Conservation (phyloP, 495 filamentous ascomycete genomes). For the Lophium mytilinum region DNA sequence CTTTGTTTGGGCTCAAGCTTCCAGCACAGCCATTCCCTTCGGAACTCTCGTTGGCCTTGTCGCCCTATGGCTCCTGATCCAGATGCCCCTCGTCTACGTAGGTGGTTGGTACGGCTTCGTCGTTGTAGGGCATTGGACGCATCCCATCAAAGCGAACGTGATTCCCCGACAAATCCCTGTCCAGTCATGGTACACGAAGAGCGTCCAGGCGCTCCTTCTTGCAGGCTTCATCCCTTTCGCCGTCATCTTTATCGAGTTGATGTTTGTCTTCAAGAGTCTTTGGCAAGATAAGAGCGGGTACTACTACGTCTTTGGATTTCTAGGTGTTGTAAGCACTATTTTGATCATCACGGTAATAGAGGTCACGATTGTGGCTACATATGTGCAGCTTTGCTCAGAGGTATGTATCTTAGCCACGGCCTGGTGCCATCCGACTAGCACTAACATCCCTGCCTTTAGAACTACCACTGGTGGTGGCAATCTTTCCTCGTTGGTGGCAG, state of each 20-base stretch:
- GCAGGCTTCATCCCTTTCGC: conserved; percentile 85
- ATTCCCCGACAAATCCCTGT: conserved; percentile 68
- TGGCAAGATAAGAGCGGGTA: conserved; percentile 94
- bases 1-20: conserved; percentile 91
- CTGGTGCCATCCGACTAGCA: neutral
- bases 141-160: conserved; percentile 74
- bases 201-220: conserved; percentile 53
- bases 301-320: conserved; percentile 91
- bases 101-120: conserved; percentile 77
- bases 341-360: conserved; percentile 74
- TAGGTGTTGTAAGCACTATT: conserved; percentile 67
- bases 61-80: conserved; percentile 79
- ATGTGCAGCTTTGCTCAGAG: conserved; percentile 76
- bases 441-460: conserved; percentile 39
- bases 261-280: conserved; percentile 85
- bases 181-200: conserved; percentile 73
- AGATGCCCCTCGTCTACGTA: conserved; percentile 80
- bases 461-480: conserved; percentile 96
- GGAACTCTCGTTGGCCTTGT: conserved; percentile 70
- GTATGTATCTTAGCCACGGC: conserved; percentile 31
- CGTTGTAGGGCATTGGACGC: conserved; percentile 63
- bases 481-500: conserved; percentile 77
- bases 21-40: conserved; percentile 84
- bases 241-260: conserved; percentile 86
- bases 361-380: conserved; percentile 83